Evolutionary conservation across 495 filamentous ascomycete genomes (phyloP).

Genomic region (Penicillium cataractarum): DNA sequence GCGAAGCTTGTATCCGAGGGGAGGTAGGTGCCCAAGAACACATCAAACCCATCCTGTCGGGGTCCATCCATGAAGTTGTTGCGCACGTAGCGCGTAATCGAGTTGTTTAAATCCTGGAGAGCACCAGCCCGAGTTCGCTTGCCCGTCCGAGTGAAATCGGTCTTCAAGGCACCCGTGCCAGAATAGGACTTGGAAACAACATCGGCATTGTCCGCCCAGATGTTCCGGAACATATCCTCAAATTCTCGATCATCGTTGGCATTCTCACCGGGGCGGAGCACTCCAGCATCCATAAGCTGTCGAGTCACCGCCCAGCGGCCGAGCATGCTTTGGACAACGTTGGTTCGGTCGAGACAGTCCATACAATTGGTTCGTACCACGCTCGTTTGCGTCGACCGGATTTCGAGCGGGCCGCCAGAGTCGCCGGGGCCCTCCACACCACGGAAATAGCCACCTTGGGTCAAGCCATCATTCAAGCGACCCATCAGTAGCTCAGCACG

Average conservation of each 20-base stretch:
- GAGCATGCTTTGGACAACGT: conserved; percentile 95
- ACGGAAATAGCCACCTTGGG: conserved; percentile 86
- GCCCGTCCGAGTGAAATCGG: conserved; percentile 90
- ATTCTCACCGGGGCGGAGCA: conserved; percentile 70
- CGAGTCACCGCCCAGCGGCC: conserved; percentile 84
- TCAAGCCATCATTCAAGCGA: conserved; percentile 70
- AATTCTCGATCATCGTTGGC: conserved; percentile 75
- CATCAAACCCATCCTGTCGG: conserved; percentile 90
- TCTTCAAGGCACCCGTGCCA: conserved; percentile 94
- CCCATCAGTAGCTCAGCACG: conserved; percentile 85
- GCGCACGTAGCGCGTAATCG: conserved; percentile 76
- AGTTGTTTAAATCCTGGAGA: conserved; percentile 80
- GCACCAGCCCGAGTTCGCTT: conserved; percentile 81
- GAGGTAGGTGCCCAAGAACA: conserved; percentile 86
- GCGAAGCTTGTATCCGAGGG: conserved; percentile 67
- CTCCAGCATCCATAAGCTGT: conserved; percentile 79
- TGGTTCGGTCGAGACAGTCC: conserved; percentile 98
- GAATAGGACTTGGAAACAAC: conserved; percentile 90
- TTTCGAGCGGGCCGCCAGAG: conserved; percentile 69
- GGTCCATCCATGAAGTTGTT: conserved; percentile 96
- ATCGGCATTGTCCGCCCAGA: conserved; percentile 98
- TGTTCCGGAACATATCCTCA: conserved; percentile 86
- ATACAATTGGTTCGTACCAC: conserved; percentile 98
- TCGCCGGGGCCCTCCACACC: conserved; percentile 81
- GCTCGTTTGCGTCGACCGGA: conserved; percentile 75